These are phyloP conservation scores for Shiraia sp. DNA, from an alignment of 2,329 filamentous ascomycete genomes.

Conservation along the genomic window DNA sequence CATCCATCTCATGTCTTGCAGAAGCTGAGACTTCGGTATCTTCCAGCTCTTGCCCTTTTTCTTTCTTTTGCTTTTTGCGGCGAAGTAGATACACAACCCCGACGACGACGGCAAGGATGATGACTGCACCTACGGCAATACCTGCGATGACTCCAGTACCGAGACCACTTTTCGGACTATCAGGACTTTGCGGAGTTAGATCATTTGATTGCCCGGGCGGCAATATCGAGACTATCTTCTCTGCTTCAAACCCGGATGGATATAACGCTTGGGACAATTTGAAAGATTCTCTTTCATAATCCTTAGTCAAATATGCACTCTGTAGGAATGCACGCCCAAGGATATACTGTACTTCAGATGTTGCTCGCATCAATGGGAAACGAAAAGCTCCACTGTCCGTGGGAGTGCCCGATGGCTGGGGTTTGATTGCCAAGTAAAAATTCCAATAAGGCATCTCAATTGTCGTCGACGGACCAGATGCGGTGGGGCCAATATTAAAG, in stretches of 20 bases:
- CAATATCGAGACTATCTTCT: slow-evolving; percentile 45
- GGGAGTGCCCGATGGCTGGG: slow-evolving; percentile 2
- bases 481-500: slow-evolving; percentile 35
- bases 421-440: slow-evolving; percentile 39
- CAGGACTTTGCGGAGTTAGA: neutral
- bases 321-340: slow-evolving; percentile 48
- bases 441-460: slow-evolving; percentile 46
- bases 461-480: slow-evolving; percentile 25
- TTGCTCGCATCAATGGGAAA: slow-evolving; percentile 45
- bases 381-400: slow-evolving; percentile 33
- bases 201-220: slow-evolving; percentile 5
- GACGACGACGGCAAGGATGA: slow-evolving; percentile 1
- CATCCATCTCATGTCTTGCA: slow-evolving; percentile 9
- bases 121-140: slow-evolving; percentile 24
- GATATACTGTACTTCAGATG: slow-evolving; percentile 43
- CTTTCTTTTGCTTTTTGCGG: slow-evolving; percentile 6
- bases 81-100: slow-evolving; percentile 17
- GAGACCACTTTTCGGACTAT: slow-evolving; percentile 9
- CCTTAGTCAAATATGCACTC: slow-evolving; percentile 46
- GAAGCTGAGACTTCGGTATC: slow-evolving; percentile 14
- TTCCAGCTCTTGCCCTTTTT: slow-evolving; percentile 14
- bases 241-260: slow-evolving; percentile 47
- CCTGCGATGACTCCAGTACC: slow-evolving; percentile 27
- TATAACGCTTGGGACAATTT: slow-evolving; percentile 54
- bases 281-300: slow-evolving; percentile 39